Percentiles rank a stretch among this genome's conserved stretches.
phyloP scores from a whole-genome alignment of 2,329 filamentous ascomycete species.

The Apiospora malaysiana region DNA sequence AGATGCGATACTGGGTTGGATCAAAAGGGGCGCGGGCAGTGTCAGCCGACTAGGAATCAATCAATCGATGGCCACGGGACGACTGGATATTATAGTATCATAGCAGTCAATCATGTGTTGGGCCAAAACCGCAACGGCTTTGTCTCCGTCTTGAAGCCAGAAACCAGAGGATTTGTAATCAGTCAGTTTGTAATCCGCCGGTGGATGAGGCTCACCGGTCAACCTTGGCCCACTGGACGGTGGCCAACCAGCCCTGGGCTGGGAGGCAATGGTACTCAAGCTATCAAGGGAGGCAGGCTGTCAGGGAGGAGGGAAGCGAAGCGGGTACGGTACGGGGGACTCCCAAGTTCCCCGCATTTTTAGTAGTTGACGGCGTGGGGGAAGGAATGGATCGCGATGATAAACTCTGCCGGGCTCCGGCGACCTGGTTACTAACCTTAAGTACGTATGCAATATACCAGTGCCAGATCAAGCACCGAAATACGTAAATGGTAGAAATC shows the following conservation, averaged over 20 bases:
- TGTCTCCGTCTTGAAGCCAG: neutral
- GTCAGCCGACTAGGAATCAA: neutral
- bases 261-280: neutral
- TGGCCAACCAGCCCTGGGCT: neutral
- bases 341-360: neutral
- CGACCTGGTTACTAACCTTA: no score
- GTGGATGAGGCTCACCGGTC: neutral
- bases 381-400: neutral
- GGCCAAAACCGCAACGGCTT: neutral
- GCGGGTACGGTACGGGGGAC: neutral
- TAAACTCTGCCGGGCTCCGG: neutral
- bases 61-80: no score
- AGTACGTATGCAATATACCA: neutral
- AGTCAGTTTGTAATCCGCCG: neutral
- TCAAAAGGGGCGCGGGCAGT: neutral
- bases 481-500: neutral
- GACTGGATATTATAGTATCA: no score
- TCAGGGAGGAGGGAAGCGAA: neutral
- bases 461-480: neutral
- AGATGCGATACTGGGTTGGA: neutral
- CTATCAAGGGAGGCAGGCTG: no score
- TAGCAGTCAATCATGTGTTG: neutral
- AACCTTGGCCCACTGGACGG: neutral
- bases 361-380: neutral
- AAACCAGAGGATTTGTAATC: neutral